Percentiles rank a stretch among this genome's conserved stretches.
phyloP scores from a whole-genome alignment of 2,329 filamentous ascomycete species.

The Diaporthe capsici region DNA sequence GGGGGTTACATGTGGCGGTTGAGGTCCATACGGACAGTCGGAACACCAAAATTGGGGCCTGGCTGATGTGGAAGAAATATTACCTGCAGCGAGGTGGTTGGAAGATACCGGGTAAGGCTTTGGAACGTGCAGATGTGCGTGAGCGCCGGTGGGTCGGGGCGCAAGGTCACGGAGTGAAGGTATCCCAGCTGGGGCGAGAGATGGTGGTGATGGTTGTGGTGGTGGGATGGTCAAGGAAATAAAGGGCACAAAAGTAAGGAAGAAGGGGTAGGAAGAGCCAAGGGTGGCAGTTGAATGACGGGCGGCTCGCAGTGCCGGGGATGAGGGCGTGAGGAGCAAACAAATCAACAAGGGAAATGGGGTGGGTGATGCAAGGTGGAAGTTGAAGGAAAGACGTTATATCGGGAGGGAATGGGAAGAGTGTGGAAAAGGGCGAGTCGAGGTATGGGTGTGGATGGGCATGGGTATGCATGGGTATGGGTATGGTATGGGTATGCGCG shows the following conservation, averaged over 20 bases:
- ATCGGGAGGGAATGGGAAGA: slow-evolving; percentile 37
- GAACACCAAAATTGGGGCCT: slow-evolving; percentile 33
- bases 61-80: not conserved
- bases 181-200: slow-evolving; percentile 3
- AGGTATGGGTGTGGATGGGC: slow-evolving; percentile 34
- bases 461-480: slow-evolving; percentile 22
- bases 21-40: slow-evolving; percentile 29
- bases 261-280: not conserved
- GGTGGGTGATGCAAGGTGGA: slow-evolving; percentile 36
- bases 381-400: slow-evolving; percentile 37
- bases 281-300: slow-evolving; percentile 7
- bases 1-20: slow-evolving; percentile 38
- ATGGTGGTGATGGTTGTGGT: slow-evolving; percentile 5
- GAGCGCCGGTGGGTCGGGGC: not conserved
- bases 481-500: slow-evolving; percentile 19
- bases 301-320: slow-evolving; percentile 17
- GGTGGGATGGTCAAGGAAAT: slow-evolving; percentile 17
- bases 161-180: slow-evolving; percentile 5
- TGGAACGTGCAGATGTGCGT: slow-evolving; percentile 1
- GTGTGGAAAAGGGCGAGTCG: slow-evolving; percentile 40
- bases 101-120: not conserved
- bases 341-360: slow-evolving; percentile 38
- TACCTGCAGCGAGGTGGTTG: not conserved
- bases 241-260: slow-evolving; percentile 24
- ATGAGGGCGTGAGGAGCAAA: slow-evolving; percentile 25